These are phyloP conservation scores for Exserohilum rostratum DNA, from an alignment of 2,329 filamentous ascomycete species.

Conservation along the genomic window DNA sequence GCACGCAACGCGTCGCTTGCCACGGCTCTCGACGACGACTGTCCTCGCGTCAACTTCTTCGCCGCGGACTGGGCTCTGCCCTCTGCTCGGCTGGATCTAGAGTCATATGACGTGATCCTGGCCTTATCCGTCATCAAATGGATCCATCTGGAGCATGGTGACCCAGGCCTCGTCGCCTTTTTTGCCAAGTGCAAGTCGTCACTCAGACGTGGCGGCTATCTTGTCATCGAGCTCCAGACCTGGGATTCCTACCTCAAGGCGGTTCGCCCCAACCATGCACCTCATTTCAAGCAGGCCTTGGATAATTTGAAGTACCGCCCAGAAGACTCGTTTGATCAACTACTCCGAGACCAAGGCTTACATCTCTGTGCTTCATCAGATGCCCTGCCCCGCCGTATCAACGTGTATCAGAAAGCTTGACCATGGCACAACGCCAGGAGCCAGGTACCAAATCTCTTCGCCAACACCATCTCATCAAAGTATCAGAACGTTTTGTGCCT, in stretches of 20 bases:
- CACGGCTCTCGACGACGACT: conserved; percentile 14
- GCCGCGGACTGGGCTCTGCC: conserved; percentile 43
- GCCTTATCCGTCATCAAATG: conserved; percentile 50
- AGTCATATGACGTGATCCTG: conserved; percentile 46
- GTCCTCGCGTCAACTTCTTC: conserved; percentile 40
- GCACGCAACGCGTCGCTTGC: conserved; percentile 19
- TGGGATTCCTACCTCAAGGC: conserved; percentile 49
- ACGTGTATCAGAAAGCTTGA: conserved; percentile 42
- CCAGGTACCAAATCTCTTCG: background rate
- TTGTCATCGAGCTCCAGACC: conserved; percentile 44
- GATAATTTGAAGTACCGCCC: conserved; percentile 37
- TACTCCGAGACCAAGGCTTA: conserved; percentile 37
- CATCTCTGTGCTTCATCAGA: conserved; percentile 36
- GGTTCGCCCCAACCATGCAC: conserved; percentile 39
- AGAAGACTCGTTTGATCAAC: conserved; percentile 41
- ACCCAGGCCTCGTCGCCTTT: conserved; percentile 40
- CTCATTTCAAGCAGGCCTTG: conserved; percentile 40
- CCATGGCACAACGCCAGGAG: background rate
- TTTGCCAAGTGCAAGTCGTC: conserved; percentile 41
- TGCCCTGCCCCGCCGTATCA: conserved; percentile 41
- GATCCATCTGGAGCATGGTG: conserved; percentile 48
- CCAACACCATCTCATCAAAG: background rate
- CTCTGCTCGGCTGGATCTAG: conserved; percentile 28
- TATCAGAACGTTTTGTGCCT: background rate
- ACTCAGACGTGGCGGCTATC: conserved; percentile 37